A percentile compares a stretch with the other conserved stretches of the same genome.
Conservation (phyloP, 371 early-diverging fungal species). For the Nematocida minor region DNA sequence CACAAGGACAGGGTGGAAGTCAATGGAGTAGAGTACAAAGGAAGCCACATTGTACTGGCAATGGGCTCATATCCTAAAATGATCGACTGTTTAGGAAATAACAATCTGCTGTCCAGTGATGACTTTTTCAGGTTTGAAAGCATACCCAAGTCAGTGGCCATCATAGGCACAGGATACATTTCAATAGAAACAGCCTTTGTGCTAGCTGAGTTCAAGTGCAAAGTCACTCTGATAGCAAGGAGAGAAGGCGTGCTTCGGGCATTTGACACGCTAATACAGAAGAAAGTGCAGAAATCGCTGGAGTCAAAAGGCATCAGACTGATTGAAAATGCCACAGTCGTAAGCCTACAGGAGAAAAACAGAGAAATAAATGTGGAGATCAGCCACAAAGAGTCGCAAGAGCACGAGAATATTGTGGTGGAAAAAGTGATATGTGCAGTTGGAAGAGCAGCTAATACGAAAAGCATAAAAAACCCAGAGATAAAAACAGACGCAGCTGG, state of each 20-base stretch:
- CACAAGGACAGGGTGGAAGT: slow-evolving; percentile 70
- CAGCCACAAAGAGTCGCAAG: neutral
- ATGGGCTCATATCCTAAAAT: slow-evolving; percentile 65
- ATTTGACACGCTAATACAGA: slow-evolving; percentile 79
- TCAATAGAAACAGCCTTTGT: slow-evolving; percentile 89
- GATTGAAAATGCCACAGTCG: slow-evolving; percentile 67
- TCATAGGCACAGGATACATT: slow-evolving; percentile 74
- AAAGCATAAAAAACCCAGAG: slow-evolving; percentile 69
- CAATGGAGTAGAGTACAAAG: slow-evolving; percentile 64
- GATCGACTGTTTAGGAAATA: slow-evolving; percentile 49
- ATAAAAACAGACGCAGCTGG: slow-evolving; percentile 69
- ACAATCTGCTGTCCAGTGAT: slow-evolving; percentile 75
- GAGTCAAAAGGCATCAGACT: slow-evolving; percentile 70
- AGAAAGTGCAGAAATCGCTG: slow-evolving; percentile 73
- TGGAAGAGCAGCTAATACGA: slow-evolving; percentile 74
- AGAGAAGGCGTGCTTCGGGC: slow-evolving; percentile 74
- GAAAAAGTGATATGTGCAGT: slow-evolving; percentile 68
- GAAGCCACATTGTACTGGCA: slow-evolving; percentile 31
- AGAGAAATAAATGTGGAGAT: neutral
- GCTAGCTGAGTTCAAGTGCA: slow-evolving; percentile 76
- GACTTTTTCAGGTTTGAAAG: slow-evolving; percentile 83
- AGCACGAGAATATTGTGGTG: slow-evolving; percentile 11
- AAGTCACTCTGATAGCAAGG: slow-evolving; percentile 77
- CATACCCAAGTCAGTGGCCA: slow-evolving; percentile 80
- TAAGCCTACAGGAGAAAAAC: neutral